These are phyloP conservation scores for Polyplosphaeria fusca DNA, from an alignment of 495 filamentous ascomycete genomes.

Conservation along the genomic window DNA sequence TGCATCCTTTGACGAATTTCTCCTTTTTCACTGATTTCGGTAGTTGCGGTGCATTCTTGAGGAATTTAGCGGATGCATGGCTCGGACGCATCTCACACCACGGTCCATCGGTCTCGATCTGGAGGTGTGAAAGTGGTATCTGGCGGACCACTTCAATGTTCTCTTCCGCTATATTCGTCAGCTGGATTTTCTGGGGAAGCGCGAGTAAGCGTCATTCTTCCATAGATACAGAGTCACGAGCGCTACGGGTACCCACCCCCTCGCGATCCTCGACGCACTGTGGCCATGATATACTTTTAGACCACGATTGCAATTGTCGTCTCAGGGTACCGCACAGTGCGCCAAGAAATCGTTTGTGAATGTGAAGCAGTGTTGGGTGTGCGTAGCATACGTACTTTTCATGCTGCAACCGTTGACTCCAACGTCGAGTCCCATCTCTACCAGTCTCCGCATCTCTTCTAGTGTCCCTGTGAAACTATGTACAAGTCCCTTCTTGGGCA, in stretches of 20 bases:
- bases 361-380: background rate
- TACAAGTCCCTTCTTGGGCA: conserved; percentile 74
- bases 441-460: conserved; percentile 74
- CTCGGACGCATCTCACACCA: conserved; percentile 70
- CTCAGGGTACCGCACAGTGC: too few relatives aligned
- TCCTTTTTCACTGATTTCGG: conserved; percentile 79
- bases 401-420: conserved; percentile 89
- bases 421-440: conserved; percentile 74
- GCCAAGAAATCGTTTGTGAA: too few relatives aligned
- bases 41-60: conserved; percentile 44
- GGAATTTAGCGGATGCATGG: conserved; percentile 59
- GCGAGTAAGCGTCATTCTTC: too few relatives aligned
- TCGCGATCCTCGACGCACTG: too few relatives aligned
- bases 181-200: too few relatives aligned
- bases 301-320: too few relatives aligned
- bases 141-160: conserved; percentile 77
- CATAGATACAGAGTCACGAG: too few relatives aligned
- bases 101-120: conserved; percentile 92
- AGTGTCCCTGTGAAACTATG: conserved; percentile 86
- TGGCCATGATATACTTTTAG: too few relatives aligned
- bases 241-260: too few relatives aligned
- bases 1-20: conserved; percentile 74
- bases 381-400: conserved; percentile 60
- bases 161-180: conserved; percentile 64
- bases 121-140: conserved; percentile 68